Evolutionary conservation across 1,139 yeast genomes (phyloP), one percentile per base, ranked within the genome.

Genomic region (Spencermartinsiella ligniputridi): DNA sequence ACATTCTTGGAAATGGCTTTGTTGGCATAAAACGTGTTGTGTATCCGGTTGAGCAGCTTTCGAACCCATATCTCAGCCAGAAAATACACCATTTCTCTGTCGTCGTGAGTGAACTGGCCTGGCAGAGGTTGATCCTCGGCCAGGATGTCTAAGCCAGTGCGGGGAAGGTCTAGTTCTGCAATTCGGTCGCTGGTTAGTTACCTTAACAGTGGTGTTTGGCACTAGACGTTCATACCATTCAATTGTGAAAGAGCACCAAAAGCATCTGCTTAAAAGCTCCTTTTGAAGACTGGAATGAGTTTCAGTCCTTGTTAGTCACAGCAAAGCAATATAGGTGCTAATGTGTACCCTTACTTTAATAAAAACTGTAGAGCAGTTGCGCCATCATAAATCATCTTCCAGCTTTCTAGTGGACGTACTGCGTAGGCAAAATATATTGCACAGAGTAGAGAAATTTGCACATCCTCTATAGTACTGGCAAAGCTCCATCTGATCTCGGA

Each of bases 61-160:
- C 54, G 47, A 29, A 52, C 45, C 3, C 54, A 45, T 29, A 51
- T 50, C 18, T 52, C 53, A 17, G 55, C 55, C 9, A 52, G 42
- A 34, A 51, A 52, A 29, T 52, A 49, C 16, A 49, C 45, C 41
- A 49, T 40, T n/a, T 41, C 43, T 3, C 50, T 33, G 22, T 51
- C 54, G 24, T 20, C 32, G 2, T 50, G 40, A 11, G 40, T 38
- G 32, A 27, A 8, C 15, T 27, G 15, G n/a, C 32, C 32, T 15
- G 54, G 54, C 13, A 51, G 37, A 13, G 42, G 36, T 47, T 48
- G 47, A 25, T 50, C 50, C 22, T 51, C 54, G 3, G 49, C 54
- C 34, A 50, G 38, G n/a, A 42, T 27, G 18, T 50, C 54, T 20
- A 51, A 39, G 9, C 54, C 53, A 16, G 48, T 39, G 9, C 53